Percentiles rank a stretch among this genome's conserved stretches.
phyloP scores from a whole-genome alignment of 1,284 basidiomycete species.

The Anthracocystis panici-leucophaei region DNA sequence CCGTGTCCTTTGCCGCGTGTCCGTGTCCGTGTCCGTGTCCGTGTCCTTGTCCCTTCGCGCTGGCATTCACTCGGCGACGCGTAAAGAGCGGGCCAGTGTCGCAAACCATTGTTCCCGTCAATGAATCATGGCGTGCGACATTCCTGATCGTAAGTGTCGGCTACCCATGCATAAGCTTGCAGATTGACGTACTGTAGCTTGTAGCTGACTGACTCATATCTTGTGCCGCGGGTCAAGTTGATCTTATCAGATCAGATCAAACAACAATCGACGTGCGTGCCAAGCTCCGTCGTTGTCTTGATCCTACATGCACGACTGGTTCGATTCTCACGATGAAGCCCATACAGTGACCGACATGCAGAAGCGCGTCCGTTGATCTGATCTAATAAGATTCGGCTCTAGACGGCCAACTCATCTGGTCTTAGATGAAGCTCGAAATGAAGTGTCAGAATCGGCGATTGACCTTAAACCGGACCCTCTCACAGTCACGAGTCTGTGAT shows the following conservation, averaged over 20 bases:
- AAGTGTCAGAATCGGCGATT: constrained; percentile 11
- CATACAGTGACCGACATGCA: no score
- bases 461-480: no score
- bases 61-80: constrained; percentile 13
- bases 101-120: neutral
- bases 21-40: neutral
- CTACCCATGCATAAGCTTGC: constrained; percentile 14
- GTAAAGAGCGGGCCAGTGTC: constrained; percentile 6
- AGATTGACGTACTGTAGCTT: constrained; percentile 19
- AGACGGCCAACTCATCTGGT: no score
- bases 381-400: constrained; percentile 28
- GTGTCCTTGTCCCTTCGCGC: neutral
- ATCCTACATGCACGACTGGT: no score
- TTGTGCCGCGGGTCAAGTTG: no score
- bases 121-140: constrained; percentile 2
- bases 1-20: neutral
- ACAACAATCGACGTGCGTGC: no score
- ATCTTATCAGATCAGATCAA: no score
- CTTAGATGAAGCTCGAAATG: no score
- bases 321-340: no score
- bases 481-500: neutral
- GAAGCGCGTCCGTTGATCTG: neutral
- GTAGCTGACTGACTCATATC: no score
- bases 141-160: constrained; percentile 21
- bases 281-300: no score